Percentiles rank a stretch among this genome's conserved stretches.
Conservation (phyloP, 176 grass and related monocot species). For the Neostapfia colusana region DNA sequence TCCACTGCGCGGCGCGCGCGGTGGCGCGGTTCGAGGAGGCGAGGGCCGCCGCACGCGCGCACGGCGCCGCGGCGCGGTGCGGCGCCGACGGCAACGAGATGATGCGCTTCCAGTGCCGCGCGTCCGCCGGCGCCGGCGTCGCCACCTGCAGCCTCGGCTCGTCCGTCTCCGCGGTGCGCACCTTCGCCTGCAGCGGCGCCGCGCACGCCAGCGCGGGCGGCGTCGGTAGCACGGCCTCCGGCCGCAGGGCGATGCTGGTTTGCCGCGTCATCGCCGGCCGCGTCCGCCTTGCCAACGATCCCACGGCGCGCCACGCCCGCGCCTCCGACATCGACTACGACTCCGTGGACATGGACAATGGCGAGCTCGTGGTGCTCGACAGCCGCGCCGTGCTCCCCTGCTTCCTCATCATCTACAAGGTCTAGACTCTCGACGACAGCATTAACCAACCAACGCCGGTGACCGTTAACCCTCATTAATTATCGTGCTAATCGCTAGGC, state of each 20-base stretch:
- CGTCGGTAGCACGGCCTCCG: neutral
- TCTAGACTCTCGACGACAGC: conserved; percentile 11
- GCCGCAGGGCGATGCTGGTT: conserved; percentile 58
- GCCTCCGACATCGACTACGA: conserved; percentile 21
- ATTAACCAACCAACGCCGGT: conserved; percentile 16
- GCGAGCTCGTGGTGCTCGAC: conserved; percentile 66
- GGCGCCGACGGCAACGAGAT: conserved; percentile 74
- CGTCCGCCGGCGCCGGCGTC: conserved; percentile 29
- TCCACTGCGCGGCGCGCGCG: conserved; percentile 49
- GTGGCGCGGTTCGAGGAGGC: conserved; percentile 66
- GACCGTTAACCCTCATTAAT: conserved; percentile 40
- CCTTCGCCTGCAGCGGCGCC: conserved; percentile 48
- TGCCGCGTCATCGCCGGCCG: conserved; percentile 71
- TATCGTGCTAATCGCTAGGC: neutral
- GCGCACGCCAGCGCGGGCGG: conserved; percentile 38
- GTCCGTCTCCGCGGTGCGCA: conserved; percentile 41
- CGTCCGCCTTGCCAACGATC: conserved; percentile 37
- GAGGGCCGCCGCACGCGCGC: conserved; percentile 38
- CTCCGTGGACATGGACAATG: conserved; percentile 52
- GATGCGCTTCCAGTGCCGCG: conserved; percentile 63
- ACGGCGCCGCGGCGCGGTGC: conserved; percentile 51
- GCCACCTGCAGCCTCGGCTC: conserved; percentile 43
- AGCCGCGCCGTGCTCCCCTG: conserved; percentile 64
- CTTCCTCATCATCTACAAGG: conserved; percentile 71
- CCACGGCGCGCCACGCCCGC: neutral